phyloP scores from a whole-genome alignment of 1,139 yeast species.

The Pneumocystis murina region DNA sequence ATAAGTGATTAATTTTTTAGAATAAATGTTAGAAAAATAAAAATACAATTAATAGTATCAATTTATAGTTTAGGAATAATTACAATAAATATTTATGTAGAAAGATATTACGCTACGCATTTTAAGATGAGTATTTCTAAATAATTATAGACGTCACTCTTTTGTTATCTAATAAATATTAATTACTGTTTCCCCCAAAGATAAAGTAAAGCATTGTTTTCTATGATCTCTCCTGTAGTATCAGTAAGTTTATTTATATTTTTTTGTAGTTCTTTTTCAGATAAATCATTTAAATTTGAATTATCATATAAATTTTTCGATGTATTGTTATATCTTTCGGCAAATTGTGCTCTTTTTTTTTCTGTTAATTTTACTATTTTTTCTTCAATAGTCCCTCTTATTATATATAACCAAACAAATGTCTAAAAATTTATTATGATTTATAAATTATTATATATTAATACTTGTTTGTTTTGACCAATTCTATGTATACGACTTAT shows the following conservation, averaged over 20 bases:
- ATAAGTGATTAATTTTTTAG: too few species aligned
- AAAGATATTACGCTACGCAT: too few species aligned
- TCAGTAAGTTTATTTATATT: background rate
- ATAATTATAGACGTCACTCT: background rate
- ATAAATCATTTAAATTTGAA: background rate
- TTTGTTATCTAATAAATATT: background rate
- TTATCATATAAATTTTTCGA: background rate
- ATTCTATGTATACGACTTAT: conserved; percentile 82
- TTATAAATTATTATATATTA: background rate
- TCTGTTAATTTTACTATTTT: conserved; percentile 39
- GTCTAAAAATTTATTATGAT: conserved; percentile 29
- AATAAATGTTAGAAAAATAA: too few species aligned
- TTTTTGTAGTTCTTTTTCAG: background rate
- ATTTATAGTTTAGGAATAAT: background rate
- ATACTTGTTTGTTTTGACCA: conserved; percentile 48
- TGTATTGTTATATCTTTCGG: background rate
- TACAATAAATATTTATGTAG: background rate
- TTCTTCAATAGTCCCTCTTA: conserved; percentile 79
- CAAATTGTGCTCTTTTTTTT: background rate
- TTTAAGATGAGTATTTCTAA: background rate
- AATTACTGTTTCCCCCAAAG: background rate
- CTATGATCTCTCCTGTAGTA: background rate
- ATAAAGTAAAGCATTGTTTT: background rate
- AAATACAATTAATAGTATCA: too few species aligned
- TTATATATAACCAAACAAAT: conserved; percentile 81